phyloP scores from a whole-genome alignment of 768 basidiomycete genomes.

The Mycena alexandri region DNA sequence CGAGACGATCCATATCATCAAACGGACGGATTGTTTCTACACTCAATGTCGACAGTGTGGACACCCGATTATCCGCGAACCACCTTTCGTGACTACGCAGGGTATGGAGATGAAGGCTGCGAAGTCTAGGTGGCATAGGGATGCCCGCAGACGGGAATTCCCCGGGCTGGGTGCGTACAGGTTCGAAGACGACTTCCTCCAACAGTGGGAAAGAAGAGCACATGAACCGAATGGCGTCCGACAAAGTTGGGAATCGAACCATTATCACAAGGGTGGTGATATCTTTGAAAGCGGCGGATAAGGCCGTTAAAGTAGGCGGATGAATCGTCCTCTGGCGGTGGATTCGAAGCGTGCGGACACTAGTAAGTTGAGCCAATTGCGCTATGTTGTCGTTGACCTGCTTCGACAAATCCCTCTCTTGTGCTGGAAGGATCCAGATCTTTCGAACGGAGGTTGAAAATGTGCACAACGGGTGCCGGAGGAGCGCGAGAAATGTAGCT shows the following conservation, averaged over 20 bases:
- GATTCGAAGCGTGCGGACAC: conserved; percentile 28
- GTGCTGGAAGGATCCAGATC: conserved; percentile 27
- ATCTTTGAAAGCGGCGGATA: conserved; percentile 25
- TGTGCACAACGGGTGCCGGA: conserved; percentile 24
- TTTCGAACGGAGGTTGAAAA: conserved; percentile 30
- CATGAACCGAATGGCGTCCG: conserved; percentile 24
- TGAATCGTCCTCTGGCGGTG: conserved; percentile 29
- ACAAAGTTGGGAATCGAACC: conserved; percentile 20
- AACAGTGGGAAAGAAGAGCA: conserved; percentile 19
- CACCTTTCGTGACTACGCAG: conserved; percentile 32
- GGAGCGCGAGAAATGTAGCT: conserved; percentile 18
- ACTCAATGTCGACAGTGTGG: conserved; percentile 11
- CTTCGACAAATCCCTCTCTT: conserved; percentile 9
- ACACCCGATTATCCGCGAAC: conserved; percentile 26
- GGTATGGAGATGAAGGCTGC: conserved; percentile 6
- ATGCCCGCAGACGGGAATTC: conserved; percentile 20
- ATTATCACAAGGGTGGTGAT: conserved; percentile 25
- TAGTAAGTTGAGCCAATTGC: conserved; percentile 5
- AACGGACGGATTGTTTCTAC: conserved; percentile 23
- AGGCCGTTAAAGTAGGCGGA: conserved; percentile 2
- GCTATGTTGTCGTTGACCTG: conserved; percentile 13
- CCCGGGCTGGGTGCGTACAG: conserved; percentile 25
- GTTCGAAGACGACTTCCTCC: conserved; percentile 25
- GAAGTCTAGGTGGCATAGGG: conserved; percentile 13
- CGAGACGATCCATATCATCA: conserved; percentile 23